A percentile compares a stretch with the other conserved stretches of the same genome.
phyloP scores from a whole-genome alignment of 2,329 filamentous ascomycete species.

The Fusarium sp. region DNA sequence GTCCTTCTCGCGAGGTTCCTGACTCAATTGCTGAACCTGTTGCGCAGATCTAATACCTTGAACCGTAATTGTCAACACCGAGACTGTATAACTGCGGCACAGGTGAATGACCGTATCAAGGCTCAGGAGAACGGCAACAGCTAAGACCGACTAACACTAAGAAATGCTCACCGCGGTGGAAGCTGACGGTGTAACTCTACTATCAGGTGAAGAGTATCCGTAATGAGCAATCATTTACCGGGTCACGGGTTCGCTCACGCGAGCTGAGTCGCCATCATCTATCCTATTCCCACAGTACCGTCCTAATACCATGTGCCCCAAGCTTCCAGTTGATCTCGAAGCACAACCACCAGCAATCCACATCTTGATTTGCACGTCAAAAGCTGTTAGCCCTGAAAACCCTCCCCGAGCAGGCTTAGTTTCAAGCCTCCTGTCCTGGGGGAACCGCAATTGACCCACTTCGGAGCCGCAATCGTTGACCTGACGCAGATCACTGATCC shows the following conservation, averaged over 20 bases:
- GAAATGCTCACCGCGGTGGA: conserved; percentile 30
- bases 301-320: conserved; percentile 20
- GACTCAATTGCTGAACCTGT: conserved; percentile 20
- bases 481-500: conserved; percentile 45
- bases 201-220: not conserved
- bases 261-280: conserved; percentile 8
- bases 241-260: conserved; percentile 29
- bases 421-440: conserved; percentile 36
- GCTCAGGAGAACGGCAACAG: conserved; percentile 1
- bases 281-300: conserved; percentile 11
- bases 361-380: conserved; percentile 24
- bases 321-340: conserved; percentile 11
- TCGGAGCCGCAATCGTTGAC: conserved; percentile 44
- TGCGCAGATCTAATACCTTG: conserved; percentile 20
- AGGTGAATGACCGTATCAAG: conserved; percentile 22
- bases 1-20: not conserved
- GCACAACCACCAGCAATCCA: not conserved
- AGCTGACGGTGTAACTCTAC: conserved; percentile 10
- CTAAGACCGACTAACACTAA: conserved; percentile 2
- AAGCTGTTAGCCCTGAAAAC: conserved; percentile 19
- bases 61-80: conserved; percentile 9
- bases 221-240: conserved; percentile 20
- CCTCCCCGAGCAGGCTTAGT: conserved; percentile 10
- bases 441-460: conserved; percentile 44
- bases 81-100: not conserved